Evolutionary conservation across 2,329 filamentous ascomycete species (phyloP).

Genomic region (Cytospora schulzeri): DNA sequence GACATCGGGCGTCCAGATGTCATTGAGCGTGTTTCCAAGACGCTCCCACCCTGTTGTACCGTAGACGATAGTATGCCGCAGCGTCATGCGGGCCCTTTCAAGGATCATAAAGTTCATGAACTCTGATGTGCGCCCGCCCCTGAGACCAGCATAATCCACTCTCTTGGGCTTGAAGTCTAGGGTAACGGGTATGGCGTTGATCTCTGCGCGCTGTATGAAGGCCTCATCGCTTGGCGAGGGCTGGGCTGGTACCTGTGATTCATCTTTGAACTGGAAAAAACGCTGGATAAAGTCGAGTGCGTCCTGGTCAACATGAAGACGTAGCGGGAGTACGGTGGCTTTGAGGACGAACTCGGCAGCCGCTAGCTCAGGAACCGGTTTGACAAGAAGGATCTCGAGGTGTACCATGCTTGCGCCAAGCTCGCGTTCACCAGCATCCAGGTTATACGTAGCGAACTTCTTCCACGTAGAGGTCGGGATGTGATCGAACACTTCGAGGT

Average conservation of each 20-base stretch:
- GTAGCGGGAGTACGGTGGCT: slow-evolving; percentile 76
- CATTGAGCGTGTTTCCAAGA: slow-evolving; percentile 85
- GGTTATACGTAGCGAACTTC: slow-evolving; percentile 94
- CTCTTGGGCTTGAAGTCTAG: slow-evolving; percentile 96
- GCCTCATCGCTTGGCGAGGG: slow-evolving; percentile 70
- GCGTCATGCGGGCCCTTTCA: slow-evolving; percentile 81
- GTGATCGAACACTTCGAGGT: slow-evolving; percentile 91
- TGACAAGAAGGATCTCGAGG: slow-evolving; percentile 84
- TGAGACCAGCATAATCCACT: slow-evolving; percentile 91
- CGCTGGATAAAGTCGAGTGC: slow-evolving; percentile 94
- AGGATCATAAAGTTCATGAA: slow-evolving; percentile 99
- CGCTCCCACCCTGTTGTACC: slow-evolving; percentile 89
- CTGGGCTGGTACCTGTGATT: slow-evolving; percentile 55
- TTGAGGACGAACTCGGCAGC: slow-evolving; percentile 88
- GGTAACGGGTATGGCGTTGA: slow-evolving; percentile 80
- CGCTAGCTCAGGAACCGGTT: slow-evolving; percentile 78
- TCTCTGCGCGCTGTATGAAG: slow-evolving; percentile 87
- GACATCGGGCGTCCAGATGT: slow-evolving; percentile 95
- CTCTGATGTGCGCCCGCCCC: slow-evolving; percentile 91
- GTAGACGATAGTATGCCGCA: slow-evolving; percentile 90
- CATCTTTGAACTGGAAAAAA: slow-evolving; percentile 98
- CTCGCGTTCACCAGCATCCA: slow-evolving; percentile 83
- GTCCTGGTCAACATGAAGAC: slow-evolving; percentile 95
- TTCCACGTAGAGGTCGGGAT: slow-evolving; percentile 96
- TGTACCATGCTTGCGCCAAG: slow-evolving; percentile 88